phyloP scores from a whole-genome alignment of 2,329 filamentous ascomycete genomes.

The Botrytis porri region DNA sequence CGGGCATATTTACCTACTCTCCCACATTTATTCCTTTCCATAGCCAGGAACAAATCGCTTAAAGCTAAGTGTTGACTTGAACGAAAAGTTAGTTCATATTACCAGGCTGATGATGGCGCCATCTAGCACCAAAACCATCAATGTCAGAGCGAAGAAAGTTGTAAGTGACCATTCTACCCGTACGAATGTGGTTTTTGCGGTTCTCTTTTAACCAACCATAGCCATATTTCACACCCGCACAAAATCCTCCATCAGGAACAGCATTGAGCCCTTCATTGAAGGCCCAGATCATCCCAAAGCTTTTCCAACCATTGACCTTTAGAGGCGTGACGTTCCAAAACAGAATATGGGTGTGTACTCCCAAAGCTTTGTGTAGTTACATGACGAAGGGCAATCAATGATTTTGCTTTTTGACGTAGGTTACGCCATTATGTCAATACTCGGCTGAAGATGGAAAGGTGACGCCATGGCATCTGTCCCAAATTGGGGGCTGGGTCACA shows the following conservation, averaged over 20 bases:
- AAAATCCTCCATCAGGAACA: conserved; percentile 45
- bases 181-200: neutral
- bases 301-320: no score
- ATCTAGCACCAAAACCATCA: no score
- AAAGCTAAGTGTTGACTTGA: neutral
- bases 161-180: neutral
- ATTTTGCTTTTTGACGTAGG: no score
- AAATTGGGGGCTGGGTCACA: conserved; percentile 74
- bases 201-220: neutral
- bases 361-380: no score
- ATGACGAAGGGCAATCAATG: no score
- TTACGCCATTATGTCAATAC: conserved; percentile 61
- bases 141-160: neutral
- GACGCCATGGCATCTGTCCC: conserved; percentile 80
- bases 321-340: no score
- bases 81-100: neutral
- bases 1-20: neutral
- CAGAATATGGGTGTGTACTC: no score
- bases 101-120: neutral
- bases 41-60: neutral
- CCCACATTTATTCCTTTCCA: neutral
- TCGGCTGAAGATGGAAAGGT: conserved; percentile 66
- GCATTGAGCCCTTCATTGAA: conserved; percentile 47
- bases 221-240: conserved; percentile 47
- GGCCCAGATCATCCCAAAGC: no score